Evolutionary conservation across 1,284 basidiomycete genomes (phyloP).

Genomic region (Rhodofomes roseus): DNA sequence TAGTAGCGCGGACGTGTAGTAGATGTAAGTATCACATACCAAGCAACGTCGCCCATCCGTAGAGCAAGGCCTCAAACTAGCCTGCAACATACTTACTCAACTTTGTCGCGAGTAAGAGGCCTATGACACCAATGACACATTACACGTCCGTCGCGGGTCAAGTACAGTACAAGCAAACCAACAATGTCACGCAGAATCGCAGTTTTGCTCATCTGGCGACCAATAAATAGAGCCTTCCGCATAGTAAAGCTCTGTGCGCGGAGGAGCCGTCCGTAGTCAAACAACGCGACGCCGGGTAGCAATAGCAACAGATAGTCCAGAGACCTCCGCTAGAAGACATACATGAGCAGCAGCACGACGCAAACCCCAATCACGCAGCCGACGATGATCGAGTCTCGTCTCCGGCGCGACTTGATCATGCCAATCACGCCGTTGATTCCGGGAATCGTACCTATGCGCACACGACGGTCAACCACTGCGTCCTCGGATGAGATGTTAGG

Average conservation of each 20-base stretch:
- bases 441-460: constrained; percentile 73
- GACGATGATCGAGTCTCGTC: constrained; percentile 88
- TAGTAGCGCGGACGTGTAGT: not conserved
- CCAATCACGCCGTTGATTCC: constrained; percentile 89
- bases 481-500: not conserved
- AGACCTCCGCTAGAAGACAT: constrained; percentile 45
- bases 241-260: too few species aligned
- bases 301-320: too few species aligned
- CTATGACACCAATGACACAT: not conserved
- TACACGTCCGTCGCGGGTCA: not conserved
- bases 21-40: not conserved
- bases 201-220: not conserved
- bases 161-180: not conserved
- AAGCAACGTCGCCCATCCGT: too few species aligned
- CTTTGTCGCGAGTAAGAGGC: too few species aligned
- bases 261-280: too few species aligned
- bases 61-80: not conserved
- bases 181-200: not conserved
- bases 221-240: too few species aligned
- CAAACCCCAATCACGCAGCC: constrained; percentile 86
- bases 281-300: too few species aligned
- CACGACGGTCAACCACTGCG: not conserved
- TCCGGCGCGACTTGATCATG: constrained; percentile 89
- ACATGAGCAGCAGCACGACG: constrained; percentile 76
- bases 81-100: too few species aligned